A percentile compares a stretch with the other conserved stretches of the same genome.
Evolutionary conservation across 2,329 filamentous ascomycete species (phyloP).

Genomic region (Tolypocladium sp.): DNA sequence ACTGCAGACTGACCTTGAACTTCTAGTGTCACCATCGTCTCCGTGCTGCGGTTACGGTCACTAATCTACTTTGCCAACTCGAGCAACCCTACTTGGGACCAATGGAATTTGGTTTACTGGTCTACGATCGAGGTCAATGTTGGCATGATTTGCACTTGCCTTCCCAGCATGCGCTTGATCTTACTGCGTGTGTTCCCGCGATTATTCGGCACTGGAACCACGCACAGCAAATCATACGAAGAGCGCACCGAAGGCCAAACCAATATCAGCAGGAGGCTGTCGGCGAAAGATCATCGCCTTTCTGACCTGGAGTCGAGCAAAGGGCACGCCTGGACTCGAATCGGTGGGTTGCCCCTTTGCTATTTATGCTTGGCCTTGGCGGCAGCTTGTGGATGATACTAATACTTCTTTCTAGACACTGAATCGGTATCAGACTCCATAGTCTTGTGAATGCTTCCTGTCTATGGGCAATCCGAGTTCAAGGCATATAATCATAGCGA

Average conservation of each 20-base stretch:
- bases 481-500: background rate
- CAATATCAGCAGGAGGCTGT: background rate
- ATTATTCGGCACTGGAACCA: background rate
- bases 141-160: background rate
- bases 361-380: background rate
- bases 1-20: background rate
- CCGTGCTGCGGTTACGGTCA: background rate
- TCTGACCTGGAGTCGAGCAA: background rate
- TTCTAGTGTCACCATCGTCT: background rate
- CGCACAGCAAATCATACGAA: background rate
- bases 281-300: background rate
- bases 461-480: background rate
- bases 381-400: background rate
- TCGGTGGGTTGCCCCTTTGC: background rate
- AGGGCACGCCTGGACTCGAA: background rate
- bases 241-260: background rate
- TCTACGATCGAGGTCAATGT: background rate
- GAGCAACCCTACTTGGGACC: background rate
- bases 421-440: background rate
- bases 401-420: background rate
- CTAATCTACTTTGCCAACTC: background rate
- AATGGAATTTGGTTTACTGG: background rate
- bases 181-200: background rate
- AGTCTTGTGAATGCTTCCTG: background rate
- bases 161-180: background rate